Base-by-base conservation (phyloP, 768 basidiomycete genomes). In the Hygrophorus russula region DNA sequence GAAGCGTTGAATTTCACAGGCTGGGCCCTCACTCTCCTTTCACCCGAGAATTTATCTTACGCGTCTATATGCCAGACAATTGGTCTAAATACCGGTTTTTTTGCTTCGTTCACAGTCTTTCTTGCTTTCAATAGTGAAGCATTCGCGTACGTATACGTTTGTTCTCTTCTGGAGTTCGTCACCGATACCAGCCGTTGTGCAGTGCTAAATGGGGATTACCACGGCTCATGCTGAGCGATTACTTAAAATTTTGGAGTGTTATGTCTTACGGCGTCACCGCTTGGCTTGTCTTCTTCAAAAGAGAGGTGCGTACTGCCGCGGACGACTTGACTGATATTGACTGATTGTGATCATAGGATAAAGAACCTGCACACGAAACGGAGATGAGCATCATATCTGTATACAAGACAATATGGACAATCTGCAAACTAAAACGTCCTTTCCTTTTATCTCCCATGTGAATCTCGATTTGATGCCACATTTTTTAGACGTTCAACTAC, bases 51-150 rank as follows among this genome's bases (percentile, higher is more conserved):
- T 56, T 64, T 98, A 30, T 90, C 93, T 13, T 99, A 93, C 56
- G 96, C 96, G 2, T 96, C 92, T 13, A 98, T 93, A 5, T 97
- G 94, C 46, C 96, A 99, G 61, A 98, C 96, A 0, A 89, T 98
- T 47, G 96, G 96, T 10, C 70, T 99, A 18, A 97, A 94, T 53
- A 86, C 88, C 1, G 96, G 96, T 4, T 97, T 82, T 61, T 93
- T 98, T 56, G 74, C 92, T 24, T 92, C 90, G 2, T 98, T 96
- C 58, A 99, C 96, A 6, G 91, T 98, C 5, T 98, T 98, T 58
- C 73, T 99, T 33, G 96, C 96, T 0, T 79, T 99, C 58, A 99
- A 97, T 58, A 92, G 89, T 50, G 82, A 90, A 53, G 81, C 84
- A 18, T 99, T 99, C 56, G 76, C 80, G 85, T 88, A 54, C 36